Conservation (phyloP, 768 basidiomycete species). For the Suillus fuscotomentosus region DNA sequence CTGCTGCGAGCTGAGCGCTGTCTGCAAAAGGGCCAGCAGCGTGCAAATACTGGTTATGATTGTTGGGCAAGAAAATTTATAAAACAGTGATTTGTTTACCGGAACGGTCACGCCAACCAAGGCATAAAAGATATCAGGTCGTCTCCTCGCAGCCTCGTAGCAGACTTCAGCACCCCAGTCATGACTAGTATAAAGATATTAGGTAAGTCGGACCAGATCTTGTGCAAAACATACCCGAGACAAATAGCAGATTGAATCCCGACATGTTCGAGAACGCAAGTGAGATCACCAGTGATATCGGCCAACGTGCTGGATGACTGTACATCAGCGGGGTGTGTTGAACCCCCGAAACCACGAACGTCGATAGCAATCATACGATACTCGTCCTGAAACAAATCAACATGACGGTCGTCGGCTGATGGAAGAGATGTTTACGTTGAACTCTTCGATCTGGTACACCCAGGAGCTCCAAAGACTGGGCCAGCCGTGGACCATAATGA, state of each 20-base stretch:
- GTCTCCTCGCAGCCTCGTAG: constrained; percentile 64
- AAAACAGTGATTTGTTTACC: constrained; percentile 34
- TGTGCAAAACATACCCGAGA: constrained; percentile 48
- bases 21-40: constrained; percentile 47
- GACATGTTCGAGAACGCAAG: constrained; percentile 58
- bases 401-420: not conserved
- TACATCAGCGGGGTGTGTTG: constrained; percentile 62
- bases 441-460: constrained; percentile 67
- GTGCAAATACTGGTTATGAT: constrained; percentile 56
- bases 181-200: constrained; percentile 42
- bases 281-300: constrained; percentile 62
- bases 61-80: not conserved
- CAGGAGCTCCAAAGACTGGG: constrained; percentile 75
- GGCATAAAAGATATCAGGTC: constrained; percentile 62
- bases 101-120: constrained; percentile 62
- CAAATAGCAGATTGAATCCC: constrained; percentile 50
- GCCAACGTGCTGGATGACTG: constrained; percentile 55
- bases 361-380: constrained; percentile 67
- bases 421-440: constrained; percentile 41
- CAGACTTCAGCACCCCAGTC: constrained; percentile 75
- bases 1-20: constrained; percentile 35
- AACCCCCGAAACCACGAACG: constrained; percentile 69
- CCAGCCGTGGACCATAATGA: constrained; percentile 83
- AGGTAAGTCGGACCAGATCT: not conserved
- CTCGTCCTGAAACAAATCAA: constrained; percentile 39